Percentiles rank a stretch among this genome's conserved stretches.
phyloP scores from a whole-genome alignment of 345 rosid genomes.

The Pseudoturritis turrita region DNA sequence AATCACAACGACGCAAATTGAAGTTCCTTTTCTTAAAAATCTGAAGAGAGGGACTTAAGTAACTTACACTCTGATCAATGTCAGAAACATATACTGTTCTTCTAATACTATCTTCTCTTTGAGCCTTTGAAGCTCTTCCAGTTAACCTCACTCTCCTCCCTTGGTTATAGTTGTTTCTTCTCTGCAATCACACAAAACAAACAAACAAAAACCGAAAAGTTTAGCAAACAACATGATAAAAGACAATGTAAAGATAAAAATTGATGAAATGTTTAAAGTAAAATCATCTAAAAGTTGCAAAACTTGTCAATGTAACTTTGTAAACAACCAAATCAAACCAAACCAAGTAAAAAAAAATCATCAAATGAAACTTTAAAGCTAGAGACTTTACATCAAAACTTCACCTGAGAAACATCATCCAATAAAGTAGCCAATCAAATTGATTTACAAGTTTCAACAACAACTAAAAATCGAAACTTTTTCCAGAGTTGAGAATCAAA shows the following conservation, averaged over 20 bases:
- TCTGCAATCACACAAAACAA: constrained; percentile 35
- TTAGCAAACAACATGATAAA: neutral
- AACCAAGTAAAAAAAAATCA: neutral
- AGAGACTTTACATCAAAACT: constrained; percentile 5
- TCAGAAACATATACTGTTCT: constrained; percentile 37
- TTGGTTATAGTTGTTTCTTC: constrained; percentile 52
- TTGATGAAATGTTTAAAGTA: neutral
- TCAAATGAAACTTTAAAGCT: neutral
- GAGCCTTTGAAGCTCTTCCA: constrained; percentile 45
- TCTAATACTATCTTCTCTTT: constrained; percentile 55
- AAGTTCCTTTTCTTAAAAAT: neutral
- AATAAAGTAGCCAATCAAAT: neutral
- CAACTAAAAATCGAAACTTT: neutral
- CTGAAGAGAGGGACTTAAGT: constrained; percentile 4
- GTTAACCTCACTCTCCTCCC: constrained; percentile 51
- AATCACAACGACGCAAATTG: neutral
- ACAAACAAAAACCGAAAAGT: neutral
- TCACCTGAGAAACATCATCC: neutral
- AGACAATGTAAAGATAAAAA: neutral
- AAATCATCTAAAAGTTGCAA: neutral
- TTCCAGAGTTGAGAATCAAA: neutral
- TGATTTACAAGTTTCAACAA: neutral
- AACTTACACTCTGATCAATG: constrained; percentile 34
- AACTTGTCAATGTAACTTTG: neutral
- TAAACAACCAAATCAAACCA: neutral